Evolutionary conservation across 495 filamentous ascomycete genomes (phyloP), one percentile per base, ranked within the genome.

Genomic region (Penicillium manginii): DNA sequence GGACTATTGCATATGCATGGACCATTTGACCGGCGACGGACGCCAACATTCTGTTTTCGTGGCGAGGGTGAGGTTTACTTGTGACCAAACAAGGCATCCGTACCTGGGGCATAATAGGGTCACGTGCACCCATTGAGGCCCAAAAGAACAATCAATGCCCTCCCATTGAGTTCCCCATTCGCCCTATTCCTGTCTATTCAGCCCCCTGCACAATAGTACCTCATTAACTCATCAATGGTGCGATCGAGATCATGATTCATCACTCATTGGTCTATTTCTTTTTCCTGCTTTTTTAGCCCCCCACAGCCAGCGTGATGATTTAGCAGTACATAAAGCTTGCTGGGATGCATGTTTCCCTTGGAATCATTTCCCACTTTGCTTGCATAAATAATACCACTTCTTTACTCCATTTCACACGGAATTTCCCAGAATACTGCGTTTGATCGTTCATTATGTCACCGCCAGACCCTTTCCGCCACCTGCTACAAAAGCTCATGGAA

Each of bases 391-490:
- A 23, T 50, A 18, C 48, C 31, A 23, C 29, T 32, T 49, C 46
- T 23, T 23, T n/a, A 49, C 18, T 23, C 3, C 14, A n/a, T 29
- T 15, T 47, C 43, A 4, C 17, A 21, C 17, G n/a, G 17, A 17
- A 43, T 19, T 47, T 29, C 45, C 40, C 40, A 26, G 3, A 47
- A 23, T 5, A 23, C 45, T 26, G 7, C 17, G 26, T 19, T 33
- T 31, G 48, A 11, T 33, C 12, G 10, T 50, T 17, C 48, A 26
- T 42, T 42, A 50, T 50, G 22, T 57, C 12, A 64, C 64, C 18
- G 63, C 66, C 66, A 18, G 61, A 71, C 10, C 61, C 52, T 33
- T 23, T 71, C 31, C 60, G 62, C 23, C 64, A 74, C 23, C 63
- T 65, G n/a, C 26, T 53, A 12, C 59, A 66, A 9, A 71, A 71